These are phyloP conservation scores for Leishmania mexicana DNA, from an alignment of 208 protist species.

Conservation along the genomic window DNA sequence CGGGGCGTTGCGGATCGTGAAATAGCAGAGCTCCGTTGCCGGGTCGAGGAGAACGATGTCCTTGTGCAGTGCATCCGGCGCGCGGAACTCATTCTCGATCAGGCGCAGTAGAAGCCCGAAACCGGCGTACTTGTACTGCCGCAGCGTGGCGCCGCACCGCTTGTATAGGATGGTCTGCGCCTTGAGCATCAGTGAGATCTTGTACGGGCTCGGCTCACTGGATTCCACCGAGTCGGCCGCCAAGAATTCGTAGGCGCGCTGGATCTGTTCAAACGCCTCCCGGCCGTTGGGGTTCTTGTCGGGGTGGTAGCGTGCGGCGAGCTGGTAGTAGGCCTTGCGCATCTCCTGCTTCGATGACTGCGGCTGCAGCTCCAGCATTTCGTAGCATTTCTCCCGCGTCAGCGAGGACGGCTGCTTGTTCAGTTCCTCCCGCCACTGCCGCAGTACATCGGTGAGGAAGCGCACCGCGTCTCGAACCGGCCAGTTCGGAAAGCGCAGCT, in stretches of 20 bases:
- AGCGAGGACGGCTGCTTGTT: slow-evolving; percentile 84
- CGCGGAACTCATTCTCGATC: slow-evolving; percentile 71
- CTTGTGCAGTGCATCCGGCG: slow-evolving; percentile 70
- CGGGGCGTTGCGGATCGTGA: slow-evolving; percentile 89
- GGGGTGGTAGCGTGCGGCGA: slow-evolving; percentile 94
- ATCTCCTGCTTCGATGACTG: slow-evolving; percentile 48
- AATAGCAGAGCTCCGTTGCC: slow-evolving; percentile 88
- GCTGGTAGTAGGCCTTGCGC: slow-evolving; percentile 93
- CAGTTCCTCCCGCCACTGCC: slow-evolving; percentile 85
- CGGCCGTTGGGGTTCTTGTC: slow-evolving; percentile 96
- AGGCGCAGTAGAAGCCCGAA: slow-evolving; percentile 90
- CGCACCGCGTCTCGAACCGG: slow-evolving; percentile 83
- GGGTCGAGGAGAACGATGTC: slow-evolving; percentile 74
- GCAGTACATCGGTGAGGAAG: slow-evolving; percentile 88
- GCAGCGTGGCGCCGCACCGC: slow-evolving; percentile 71
- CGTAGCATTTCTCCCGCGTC: slow-evolving; percentile 62
- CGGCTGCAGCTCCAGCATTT: slow-evolving; percentile 73
- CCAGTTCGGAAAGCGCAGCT: slow-evolving; percentile 91
- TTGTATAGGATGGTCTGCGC: slow-evolving; percentile 95
- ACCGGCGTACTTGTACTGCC: slow-evolving; percentile 95
- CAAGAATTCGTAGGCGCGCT: slow-evolving; percentile 91
- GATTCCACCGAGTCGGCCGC: slow-evolving; percentile 37
- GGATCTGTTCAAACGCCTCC: slow-evolving; percentile 94
- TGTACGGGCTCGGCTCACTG: slow-evolving; percentile 49
- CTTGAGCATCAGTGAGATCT: slow-evolving; percentile 79